Conservation (phyloP, 1,139 yeast genomes). For the Saccharomyces uvarum region DNA sequence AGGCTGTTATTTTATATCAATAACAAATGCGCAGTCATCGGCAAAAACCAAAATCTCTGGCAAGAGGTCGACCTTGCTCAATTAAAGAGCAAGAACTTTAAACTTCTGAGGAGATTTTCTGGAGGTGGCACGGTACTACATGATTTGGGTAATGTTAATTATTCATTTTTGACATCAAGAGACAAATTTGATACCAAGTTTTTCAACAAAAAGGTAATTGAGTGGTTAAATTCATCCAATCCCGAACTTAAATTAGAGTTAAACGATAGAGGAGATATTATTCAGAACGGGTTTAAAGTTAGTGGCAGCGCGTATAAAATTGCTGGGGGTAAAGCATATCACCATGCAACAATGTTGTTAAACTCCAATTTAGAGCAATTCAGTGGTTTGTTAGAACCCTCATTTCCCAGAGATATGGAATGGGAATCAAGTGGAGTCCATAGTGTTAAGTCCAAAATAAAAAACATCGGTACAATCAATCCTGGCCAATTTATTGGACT, state of each 20-base stretch:
- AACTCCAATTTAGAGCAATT: conserved; percentile 54
- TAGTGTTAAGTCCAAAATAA: conserved; percentile 72
- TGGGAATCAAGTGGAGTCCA: conserved; percentile 55
- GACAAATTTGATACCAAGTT: conserved; percentile 55
- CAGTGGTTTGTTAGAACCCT: conserved; percentile 49
- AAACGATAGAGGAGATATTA: conserved; percentile 76
- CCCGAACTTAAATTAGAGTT: conserved; percentile 33
- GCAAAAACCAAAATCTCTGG: conserved; percentile 95
- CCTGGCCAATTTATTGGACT: conserved; percentile 22
- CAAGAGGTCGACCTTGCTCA: conserved; percentile 65
- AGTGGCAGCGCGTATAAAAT: conserved; percentile 91
- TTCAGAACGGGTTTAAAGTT: conserved; percentile 45
- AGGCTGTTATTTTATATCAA: conserved; percentile 70
- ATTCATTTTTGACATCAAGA: conserved; percentile 69
- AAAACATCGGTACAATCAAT: conserved; percentile 42
- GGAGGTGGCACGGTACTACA: conserved; percentile 99
- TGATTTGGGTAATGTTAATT: conserved; percentile 86
- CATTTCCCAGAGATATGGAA: conserved; percentile 39
- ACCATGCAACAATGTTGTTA: conserved; percentile 93
- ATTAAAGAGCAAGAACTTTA: conserved; percentile 49
- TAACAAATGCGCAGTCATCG: conserved; percentile 83
- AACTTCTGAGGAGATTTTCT: conserved; percentile 67
- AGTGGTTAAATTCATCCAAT: conserved; percentile 39
- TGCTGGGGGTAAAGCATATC: conserved; percentile 76
- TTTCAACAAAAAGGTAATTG: conserved; percentile 50